Evolutionary conservation across 257 asterid species (phyloP).

Genomic region (Lithospermum erythrorhizon): DNA sequence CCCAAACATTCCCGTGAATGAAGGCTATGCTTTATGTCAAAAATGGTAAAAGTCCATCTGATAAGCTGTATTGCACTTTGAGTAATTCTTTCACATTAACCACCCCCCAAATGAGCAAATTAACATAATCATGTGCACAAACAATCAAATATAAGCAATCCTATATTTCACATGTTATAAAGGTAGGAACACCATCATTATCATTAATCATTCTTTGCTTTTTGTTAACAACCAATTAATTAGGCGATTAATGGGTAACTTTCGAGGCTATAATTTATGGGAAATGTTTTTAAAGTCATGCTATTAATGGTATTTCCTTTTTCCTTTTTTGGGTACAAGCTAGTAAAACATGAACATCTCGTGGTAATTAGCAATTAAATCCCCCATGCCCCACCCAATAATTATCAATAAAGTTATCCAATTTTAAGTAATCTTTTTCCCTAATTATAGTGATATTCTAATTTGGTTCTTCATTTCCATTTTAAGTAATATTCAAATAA

Average conservation of each 20-base stretch:
- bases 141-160: conserved; percentile 2
- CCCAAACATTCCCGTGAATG: neutral
- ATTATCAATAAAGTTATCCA: too few relatives aligned
- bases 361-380: too few relatives aligned
- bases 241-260: neutral
- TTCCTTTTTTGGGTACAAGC: neutral
- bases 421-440: too few relatives aligned
- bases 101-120: neutral
- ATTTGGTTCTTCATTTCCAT: too few relatives aligned
- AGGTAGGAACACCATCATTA: neutral
- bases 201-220: neutral
- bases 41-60: neutral
- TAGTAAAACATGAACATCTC: too few relatives aligned
- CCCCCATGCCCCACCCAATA: too few relatives aligned
- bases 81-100: neutral
- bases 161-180: neutral
- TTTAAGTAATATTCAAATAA: too few relatives aligned
- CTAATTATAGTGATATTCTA: too few relatives aligned
- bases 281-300: neutral
- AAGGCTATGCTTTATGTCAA: neutral
- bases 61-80: conserved; percentile 2
- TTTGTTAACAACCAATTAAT: neutral
- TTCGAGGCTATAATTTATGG: neutral
- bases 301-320: too few relatives aligned
- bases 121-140: conserved; percentile 6